Evolutionary conservation across 352 stramenopile genomes (phyloP).

Genomic region (Pythium guiyangense): DNA sequence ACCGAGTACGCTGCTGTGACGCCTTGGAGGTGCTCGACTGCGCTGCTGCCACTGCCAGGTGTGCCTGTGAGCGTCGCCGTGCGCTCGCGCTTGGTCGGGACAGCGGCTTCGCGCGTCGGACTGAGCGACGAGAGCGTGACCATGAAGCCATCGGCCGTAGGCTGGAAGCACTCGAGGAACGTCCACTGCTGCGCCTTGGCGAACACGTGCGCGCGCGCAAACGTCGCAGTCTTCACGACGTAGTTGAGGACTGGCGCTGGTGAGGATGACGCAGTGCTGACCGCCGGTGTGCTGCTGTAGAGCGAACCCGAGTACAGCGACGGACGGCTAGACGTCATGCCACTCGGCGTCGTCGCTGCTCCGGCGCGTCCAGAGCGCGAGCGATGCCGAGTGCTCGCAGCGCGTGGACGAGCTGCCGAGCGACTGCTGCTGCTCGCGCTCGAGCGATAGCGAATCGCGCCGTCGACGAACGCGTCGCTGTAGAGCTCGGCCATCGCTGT

Average conservation of each 20-base stretch:
- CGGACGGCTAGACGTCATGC: background rate
- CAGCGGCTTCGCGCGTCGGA: conserved; percentile 1
- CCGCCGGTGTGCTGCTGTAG: background rate
- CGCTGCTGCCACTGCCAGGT: background rate
- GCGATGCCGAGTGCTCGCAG: no score
- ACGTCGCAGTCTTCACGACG: conserved; percentile 44
- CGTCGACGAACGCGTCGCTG: conserved; percentile 13
- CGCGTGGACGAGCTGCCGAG: background rate
- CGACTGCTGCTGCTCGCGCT: background rate
- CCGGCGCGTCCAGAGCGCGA: no score
- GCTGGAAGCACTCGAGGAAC: conserved; percentile 29
- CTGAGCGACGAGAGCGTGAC: conserved; percentile 35
- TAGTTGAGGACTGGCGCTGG: conserved; percentile 4
- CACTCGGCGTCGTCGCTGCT: background rate
- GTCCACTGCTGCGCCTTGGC: conserved; percentile 47
- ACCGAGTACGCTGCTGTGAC: conserved; percentile 24
- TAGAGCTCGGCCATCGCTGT: conserved; percentile 15
- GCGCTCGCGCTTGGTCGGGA: background rate
- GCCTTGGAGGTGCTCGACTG: conserved; percentile 22
- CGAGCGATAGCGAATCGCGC: conserved; percentile 12
- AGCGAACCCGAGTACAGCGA: background rate
- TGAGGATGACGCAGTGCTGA: background rate
- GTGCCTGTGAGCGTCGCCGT: background rate
- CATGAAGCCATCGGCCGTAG: conserved; percentile 21
- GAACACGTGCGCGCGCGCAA: conserved; percentile 36